Percentiles rank a stretch among this genome's conserved stretches.
Evolutionary conservation across 345 rosid genomes (phyloP).

Genomic region (Rhodomyrtus tomentosa): DNA sequence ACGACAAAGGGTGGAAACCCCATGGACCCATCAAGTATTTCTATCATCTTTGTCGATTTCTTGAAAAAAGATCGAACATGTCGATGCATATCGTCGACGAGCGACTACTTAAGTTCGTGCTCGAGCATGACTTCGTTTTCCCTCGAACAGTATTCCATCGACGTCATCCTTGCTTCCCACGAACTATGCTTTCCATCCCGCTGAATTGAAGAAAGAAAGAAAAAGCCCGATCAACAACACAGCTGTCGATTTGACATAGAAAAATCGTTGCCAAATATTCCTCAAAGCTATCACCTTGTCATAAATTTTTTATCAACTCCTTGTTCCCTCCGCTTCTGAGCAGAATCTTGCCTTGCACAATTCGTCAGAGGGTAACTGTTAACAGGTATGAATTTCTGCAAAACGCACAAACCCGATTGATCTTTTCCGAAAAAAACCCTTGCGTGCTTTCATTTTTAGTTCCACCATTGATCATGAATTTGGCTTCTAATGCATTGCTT

Average conservation of each 20-base stretch:
- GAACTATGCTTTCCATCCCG: background rate
- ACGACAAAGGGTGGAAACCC: background rate
- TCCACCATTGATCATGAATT: slow-evolving; percentile 4
- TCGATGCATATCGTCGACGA: background rate
- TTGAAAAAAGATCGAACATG: background rate
- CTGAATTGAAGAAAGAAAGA: background rate
- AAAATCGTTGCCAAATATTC: background rate
- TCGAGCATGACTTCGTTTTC: background rate
- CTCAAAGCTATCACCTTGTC: slow-evolving; percentile 6
- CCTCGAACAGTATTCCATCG: background rate
- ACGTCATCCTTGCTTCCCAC: background rate
- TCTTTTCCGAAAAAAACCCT: background rate
- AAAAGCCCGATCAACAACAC: background rate
- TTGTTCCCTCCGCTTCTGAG: slow-evolving; percentile 9
- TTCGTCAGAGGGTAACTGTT: slow-evolving; percentile 4
- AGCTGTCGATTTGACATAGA: background rate
- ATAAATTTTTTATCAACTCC: background rate
- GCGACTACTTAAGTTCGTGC: background rate
- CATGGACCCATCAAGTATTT: background rate
- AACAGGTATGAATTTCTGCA: background rate
- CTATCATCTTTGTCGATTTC: background rate
- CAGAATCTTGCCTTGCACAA: slow-evolving; percentile 10
- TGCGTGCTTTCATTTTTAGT: background rate
- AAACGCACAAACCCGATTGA: background rate
- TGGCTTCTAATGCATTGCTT: background rate